Base-by-base conservation (phyloP, 2,329 filamentous ascomycete genomes). In the Calonectria naviculata region DNA sequence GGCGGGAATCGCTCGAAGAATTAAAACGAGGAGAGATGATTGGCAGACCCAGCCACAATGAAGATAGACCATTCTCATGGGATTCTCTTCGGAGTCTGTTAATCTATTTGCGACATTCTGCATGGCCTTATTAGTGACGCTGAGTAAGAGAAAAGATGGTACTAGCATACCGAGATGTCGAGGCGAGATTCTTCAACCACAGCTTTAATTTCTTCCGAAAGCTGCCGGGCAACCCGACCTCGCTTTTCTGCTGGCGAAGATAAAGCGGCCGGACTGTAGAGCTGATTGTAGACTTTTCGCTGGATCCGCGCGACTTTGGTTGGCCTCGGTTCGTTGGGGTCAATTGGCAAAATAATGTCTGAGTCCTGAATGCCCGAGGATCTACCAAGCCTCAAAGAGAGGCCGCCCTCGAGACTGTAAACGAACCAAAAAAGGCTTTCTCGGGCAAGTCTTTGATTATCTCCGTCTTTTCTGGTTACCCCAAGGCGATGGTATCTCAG, bases 381-480 rank as follows among this genome's bases (percentile, higher is more conserved):
- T 0, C 82, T 78, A 10, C 81, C 80, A 12, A 84, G 73, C 13
- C 83, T 77, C 17, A 85, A 72, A 3, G 83, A 82, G 3, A 85
- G 73, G 0, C 81, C 78, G 36, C 81, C 84, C 24, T 85, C 83
- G 6, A 84, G 71, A 12, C 71, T 76, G 44, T 81, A 82, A 7
- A 85, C 78, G 1, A 78, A 73, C 82, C 82, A 84, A 71, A 85
- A 84, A 0, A 85, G 68, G 1, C 34, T 61, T 21, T 54, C 28
- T 19, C 58, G 44, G 0, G 17, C 49, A 3, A 3, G 2, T 28
- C 31, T 54, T 13, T 10, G 2, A 2, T 3, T 0, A 10, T 46
- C 13, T 36, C 34, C 9, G 6, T 2, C 4, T 3, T 19, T 13
- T 47, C 29, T 36, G 38, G 26, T 8, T 5, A 17, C 28, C 5